These are phyloP conservation scores for Knufia petricola DNA, from an alignment of 2,329 filamentous ascomycete species.

Conservation along the genomic window DNA sequence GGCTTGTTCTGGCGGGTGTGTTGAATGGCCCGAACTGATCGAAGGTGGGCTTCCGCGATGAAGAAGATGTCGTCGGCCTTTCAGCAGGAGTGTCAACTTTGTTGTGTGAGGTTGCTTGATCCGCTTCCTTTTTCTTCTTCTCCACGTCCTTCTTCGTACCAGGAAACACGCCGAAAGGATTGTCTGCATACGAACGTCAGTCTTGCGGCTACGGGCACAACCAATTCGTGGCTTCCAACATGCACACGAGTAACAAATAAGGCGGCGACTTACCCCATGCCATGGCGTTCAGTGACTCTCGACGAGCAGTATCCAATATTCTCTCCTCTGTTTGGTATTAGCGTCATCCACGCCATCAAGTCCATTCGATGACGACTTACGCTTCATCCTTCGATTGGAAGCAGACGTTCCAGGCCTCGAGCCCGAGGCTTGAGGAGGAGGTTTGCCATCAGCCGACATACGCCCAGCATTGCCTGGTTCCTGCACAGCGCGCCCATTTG, in stretches of 20 bases:
- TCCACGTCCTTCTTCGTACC: constrained; percentile 27
- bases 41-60: constrained; percentile 7
- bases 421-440: constrained; percentile 8
- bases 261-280: constrained; percentile 27
- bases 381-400: constrained; percentile 13
- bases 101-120: constrained; percentile 29
- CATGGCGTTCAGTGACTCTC: constrained; percentile 30
- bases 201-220: no score
- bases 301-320: constrained; percentile 20
- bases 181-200: no score
- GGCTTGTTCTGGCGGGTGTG: constrained; percentile 8
- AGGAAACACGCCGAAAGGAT: constrained; percentile 40
- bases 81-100: constrained; percentile 3
- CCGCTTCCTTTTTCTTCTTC: constrained; percentile 30
- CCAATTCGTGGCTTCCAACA: no score
- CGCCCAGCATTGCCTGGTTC: background rate
- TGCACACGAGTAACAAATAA: background rate
- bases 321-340: constrained; percentile 22
- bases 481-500: constrained; percentile 4
- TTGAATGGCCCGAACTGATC: constrained; percentile 9
- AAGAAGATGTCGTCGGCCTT: constrained; percentile 23
- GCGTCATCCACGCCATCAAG: background rate
- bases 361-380: constrained; percentile 24
- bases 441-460: constrained; percentile 9
- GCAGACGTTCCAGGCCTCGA: constrained; percentile 7